These are phyloP conservation scores for Cylindrotheca closterium DNA, from an alignment of 108 stramenopile genomes.

Conservation along the genomic window DNA sequence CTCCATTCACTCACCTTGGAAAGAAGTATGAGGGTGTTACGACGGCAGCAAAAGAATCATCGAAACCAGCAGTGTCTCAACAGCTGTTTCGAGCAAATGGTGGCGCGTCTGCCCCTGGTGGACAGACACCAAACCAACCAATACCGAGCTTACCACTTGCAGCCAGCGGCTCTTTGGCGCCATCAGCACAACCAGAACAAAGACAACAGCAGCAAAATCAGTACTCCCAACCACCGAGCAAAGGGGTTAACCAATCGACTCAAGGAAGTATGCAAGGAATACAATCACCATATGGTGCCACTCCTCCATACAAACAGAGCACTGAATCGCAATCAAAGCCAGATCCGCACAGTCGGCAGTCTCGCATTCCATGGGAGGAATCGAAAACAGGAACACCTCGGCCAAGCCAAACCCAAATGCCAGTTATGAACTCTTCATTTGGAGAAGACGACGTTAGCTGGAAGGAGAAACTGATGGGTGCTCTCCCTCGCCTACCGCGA, in stretches of 20 bases:
- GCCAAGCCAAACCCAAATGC: neutral
- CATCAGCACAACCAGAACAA: neutral
- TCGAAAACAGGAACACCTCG: slow-evolving; percentile 4
- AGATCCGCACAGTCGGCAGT: slow-evolving; percentile 6
- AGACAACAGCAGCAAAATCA: neutral
- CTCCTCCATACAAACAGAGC: slow-evolving; percentile 2
- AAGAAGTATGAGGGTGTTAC: neutral
- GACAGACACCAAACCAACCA: slow-evolving; percentile 1
- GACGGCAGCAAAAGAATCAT: neutral
- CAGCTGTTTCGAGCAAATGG: slow-evolving; percentile 33
- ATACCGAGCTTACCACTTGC: neutral
- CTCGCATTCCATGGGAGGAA: slow-evolving; percentile 21
- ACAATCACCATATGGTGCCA: neutral
- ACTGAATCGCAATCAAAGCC: slow-evolving; percentile 1
- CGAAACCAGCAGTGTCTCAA: neutral
- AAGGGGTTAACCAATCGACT: neutral
- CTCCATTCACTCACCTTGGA: neutral
- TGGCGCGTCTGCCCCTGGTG: slow-evolving; percentile 28
- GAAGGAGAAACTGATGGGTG: neutral
- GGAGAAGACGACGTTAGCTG: slow-evolving; percentile 13
- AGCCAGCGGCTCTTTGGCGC: neutral
- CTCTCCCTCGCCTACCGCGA: slow-evolving; percentile 6
- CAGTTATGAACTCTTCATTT: slow-evolving; percentile 3
- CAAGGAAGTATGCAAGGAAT: neutral
- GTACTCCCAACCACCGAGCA: neutral